Base-by-base conservation (phyloP, 1,139 yeast genomes). In the Saccharomyces uvarum region DNA sequence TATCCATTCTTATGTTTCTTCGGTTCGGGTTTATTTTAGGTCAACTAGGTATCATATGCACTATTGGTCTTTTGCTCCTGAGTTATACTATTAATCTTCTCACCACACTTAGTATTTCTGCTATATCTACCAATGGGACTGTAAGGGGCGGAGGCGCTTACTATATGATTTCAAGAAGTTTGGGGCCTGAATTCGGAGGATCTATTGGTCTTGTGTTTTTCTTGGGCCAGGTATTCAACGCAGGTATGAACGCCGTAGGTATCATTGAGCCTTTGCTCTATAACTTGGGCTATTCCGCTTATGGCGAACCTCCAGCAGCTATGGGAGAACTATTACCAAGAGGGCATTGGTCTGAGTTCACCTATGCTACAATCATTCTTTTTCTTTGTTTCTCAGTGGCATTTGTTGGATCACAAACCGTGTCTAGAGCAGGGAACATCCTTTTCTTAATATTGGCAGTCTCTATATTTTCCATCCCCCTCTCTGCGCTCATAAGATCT, bases 81-180 rank as follows among this genome's bases (percentile, higher is more conserved):
- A 84, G 90, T 47, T 86, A 85, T 64, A 65, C 80, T 19, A 85
- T 86, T 53, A 81, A 86, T 65, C 73, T 83, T 9, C 73, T 86
- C 55, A 86, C 95, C 0, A 86, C 89, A 0, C 68, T 86, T 62
- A 84, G 90, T 44, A 79, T 86, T 56, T 82, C 88, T 59, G 93
- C 93, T 2, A 86, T 86, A 55, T 85, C 90, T 2, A 86, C 95
- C 2, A 86, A 86, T 66, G 95, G 95, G 28, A 85, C 88, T 0
- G 93, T 86, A 11, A 78, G 84, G 64, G 93, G 93, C 27, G 95
- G 95, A 14, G 95, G 95, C 31, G 91, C 93, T 0, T 86, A 86
- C 66, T 86, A 84, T 62, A 86, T 86, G 91, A 84, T 86, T 49
- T 83, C 89, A 14, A 73, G 95, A 63, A 83, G 89, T 46, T 71